These are phyloP conservation scores for Pichia sp. DNA, from an alignment of 1,139 yeast species.

Conservation along the genomic window DNA sequence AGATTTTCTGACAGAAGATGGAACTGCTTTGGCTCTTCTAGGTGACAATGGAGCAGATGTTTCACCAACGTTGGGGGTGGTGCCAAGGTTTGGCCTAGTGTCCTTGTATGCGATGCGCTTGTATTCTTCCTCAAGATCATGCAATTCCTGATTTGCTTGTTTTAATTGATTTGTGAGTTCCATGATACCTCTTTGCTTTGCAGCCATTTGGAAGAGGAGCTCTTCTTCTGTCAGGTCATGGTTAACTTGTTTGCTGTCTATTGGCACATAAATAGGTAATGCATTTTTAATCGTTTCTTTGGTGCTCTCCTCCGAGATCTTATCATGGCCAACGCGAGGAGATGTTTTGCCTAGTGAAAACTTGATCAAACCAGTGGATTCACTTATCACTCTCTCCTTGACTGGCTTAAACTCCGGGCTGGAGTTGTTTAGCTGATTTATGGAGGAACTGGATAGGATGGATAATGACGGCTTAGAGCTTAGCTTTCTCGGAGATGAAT, in stretches of 20 bases:
- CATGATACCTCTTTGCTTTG: conserved; percentile 37
- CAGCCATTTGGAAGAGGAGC: conserved; percentile 32
- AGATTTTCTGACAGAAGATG: conserved; percentile 10
- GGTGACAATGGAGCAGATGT: background rate
- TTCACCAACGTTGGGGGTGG: background rate
- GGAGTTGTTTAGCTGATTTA: conserved; percentile 20
- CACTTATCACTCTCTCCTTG: conserved; percentile 27
- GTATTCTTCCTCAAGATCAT: conserved; percentile 29
- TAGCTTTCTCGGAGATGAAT: conserved; percentile 12
- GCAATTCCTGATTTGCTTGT: conserved; percentile 31
- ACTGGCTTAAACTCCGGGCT: conserved; percentile 16
- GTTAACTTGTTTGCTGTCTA: conserved; percentile 7
- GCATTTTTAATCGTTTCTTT: background rate
- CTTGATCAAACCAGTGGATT: conserved; percentile 28
- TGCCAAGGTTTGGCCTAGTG: background rate
- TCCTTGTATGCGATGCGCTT: conserved; percentile 2
- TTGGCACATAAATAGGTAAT: conserved; percentile 15
- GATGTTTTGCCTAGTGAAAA: conserved; percentile 21
- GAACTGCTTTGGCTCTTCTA: background rate
- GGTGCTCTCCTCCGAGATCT: too few relatives aligned
- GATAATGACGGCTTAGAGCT: conserved; percentile 26
- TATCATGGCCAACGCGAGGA: background rate
- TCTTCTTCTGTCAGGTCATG: too few relatives aligned
- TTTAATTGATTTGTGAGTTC: conserved; percentile 33
- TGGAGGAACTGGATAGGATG: conserved; percentile 22